Conservation (phyloP, 2,329 filamentous ascomycete genomes). For the Xylaria digitata region DNA sequence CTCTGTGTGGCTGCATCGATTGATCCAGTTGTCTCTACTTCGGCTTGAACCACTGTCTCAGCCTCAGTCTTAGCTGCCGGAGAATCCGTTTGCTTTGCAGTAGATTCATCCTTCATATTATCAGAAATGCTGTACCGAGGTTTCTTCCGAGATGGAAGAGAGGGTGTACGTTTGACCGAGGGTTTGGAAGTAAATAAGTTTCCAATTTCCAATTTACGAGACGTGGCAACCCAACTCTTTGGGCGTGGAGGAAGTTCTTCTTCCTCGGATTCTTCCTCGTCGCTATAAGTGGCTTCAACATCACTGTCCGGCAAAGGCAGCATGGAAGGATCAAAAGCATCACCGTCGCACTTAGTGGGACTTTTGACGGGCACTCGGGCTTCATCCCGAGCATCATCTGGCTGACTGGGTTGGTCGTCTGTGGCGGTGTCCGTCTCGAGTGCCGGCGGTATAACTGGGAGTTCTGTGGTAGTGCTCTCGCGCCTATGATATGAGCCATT, state of each 20-base stretch:
- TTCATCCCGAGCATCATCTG: constrained; percentile 10
- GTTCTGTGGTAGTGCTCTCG: constrained; percentile 54
- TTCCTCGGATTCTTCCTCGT: constrained; percentile 67
- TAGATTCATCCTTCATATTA: not conserved
- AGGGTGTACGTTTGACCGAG: constrained; percentile 48
- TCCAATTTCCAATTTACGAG: constrained; percentile 49
- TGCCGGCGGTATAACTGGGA: constrained; percentile 53
- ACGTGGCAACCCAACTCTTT: constrained; percentile 58
- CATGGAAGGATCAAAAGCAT: constrained; percentile 61
- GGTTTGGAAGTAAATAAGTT: constrained; percentile 51
- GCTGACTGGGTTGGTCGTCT: constrained; percentile 42
- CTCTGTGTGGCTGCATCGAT: constrained; percentile 35
- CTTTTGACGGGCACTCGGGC: constrained; percentile 4
- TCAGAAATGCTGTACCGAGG: constrained; percentile 32
- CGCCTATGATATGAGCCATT: constrained; percentile 53
- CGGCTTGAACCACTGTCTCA: constrained; percentile 12
- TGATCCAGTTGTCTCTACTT: constrained; percentile 14
- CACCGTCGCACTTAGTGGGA: constrained; percentile 26
- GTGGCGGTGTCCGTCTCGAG: constrained; percentile 35
- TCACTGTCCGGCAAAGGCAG: constrained; percentile 76
- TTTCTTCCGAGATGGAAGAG: constrained; percentile 44
- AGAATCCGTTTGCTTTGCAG: not conserved
- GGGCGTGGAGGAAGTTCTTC: constrained; percentile 56
- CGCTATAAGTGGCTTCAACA: constrained; percentile 72
- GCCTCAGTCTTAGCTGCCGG: constrained; percentile 19